phyloP scores from a whole-genome alignment of 2,329 filamentous ascomycete species.

The Venturia asperata region DNA sequence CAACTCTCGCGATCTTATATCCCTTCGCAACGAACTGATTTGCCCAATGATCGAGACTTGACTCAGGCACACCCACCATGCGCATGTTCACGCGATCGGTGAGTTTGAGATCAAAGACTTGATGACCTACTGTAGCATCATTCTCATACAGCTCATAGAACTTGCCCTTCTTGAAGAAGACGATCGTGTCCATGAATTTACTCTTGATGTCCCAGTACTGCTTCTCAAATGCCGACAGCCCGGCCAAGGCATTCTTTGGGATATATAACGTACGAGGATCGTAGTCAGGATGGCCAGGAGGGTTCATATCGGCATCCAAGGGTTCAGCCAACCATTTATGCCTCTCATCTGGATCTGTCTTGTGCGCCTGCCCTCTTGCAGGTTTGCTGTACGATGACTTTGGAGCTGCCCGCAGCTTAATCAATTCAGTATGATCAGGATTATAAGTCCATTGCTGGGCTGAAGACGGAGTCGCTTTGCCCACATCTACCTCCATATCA shows the following conservation, averaged over 20 bases:
- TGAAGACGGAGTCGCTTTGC: constrained; percentile 57
- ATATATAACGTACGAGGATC: constrained; percentile 89
- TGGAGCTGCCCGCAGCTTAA: constrained; percentile 25
- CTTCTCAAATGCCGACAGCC: constrained; percentile 91
- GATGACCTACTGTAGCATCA: constrained; percentile 91
- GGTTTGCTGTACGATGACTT: constrained; percentile 27
- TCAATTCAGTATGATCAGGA: constrained; percentile 48
- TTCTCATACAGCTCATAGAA: constrained; percentile 99
- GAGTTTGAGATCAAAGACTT: constrained; percentile 94
- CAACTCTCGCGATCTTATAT: constrained; percentile 92
- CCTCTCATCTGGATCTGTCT: constrained; percentile 73
- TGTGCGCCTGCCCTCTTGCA: constrained; percentile 60
- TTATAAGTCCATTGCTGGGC: constrained; percentile 77
- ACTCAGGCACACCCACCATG: constrained; percentile 97
- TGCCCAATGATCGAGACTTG: constrained; percentile 92
- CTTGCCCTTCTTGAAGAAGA: constrained; percentile 99
- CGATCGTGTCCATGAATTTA: constrained; percentile 93
- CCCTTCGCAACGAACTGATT: constrained; percentile 98
- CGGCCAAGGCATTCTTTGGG: constrained; percentile 68
- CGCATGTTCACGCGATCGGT: constrained; percentile 99
- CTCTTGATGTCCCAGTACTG: constrained; percentile 99
- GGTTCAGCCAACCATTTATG: constrained; percentile 88
- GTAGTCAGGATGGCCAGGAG: constrained; percentile 74
- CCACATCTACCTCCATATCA: constrained; percentile 48
- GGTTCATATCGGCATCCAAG: constrained; percentile 74